Evolutionary conservation across 495 filamentous ascomycete species (phyloP), one percentile per base, ranked within the genome.

Genomic region (Eremomyces bilateralis): DNA sequence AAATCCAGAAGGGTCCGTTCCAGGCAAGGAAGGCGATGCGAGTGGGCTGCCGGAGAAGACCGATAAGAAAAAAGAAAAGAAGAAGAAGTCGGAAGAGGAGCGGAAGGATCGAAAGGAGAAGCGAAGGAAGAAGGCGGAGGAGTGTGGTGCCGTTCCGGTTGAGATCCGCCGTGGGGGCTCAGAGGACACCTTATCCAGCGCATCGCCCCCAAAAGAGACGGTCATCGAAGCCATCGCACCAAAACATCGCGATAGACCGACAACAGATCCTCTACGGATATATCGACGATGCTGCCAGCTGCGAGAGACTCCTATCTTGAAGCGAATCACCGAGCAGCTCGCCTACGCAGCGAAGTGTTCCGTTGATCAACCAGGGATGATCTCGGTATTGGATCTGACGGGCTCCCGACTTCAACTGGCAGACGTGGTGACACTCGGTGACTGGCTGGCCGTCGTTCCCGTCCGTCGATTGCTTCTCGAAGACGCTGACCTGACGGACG

Each of bases 241-340:
- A 13, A 71, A 61, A 38, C 60, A 65, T 11, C 71, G 76, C 42
- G 64, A 67, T 34, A 65, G 64, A 20, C 82, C 85, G 0, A 94
- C 84, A 3, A 93, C 77, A 13, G 85, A 92, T 48, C 85, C 88
- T 4, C 64, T 83, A 5, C 68, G 84, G 37, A 93, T 97, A 51
- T 97, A 97, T 53, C 69, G 83, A 33, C 69, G 88, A 36, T 95
- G 88, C 50, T 95, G 88, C 47, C 84, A 94, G 46, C 59, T 97
- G 17, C 63, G 88, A 41, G 88, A 95, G 56, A 84, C 82, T 0
- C 78, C 78, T 1, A 79, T 91, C 24, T 59, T 95, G 16, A 83
- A 83, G 46, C 78, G 74, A 43, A 76, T 97, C 22, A 80, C 74
- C 12, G 79, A 84, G 38, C 80, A 93, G 47, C 76, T 97, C 15